A percentile compares a stretch with the other conserved stretches of the same genome.
phyloP scores from a whole-genome alignment of 306 rosid species.

The Pyrus bretschneideri region DNA sequence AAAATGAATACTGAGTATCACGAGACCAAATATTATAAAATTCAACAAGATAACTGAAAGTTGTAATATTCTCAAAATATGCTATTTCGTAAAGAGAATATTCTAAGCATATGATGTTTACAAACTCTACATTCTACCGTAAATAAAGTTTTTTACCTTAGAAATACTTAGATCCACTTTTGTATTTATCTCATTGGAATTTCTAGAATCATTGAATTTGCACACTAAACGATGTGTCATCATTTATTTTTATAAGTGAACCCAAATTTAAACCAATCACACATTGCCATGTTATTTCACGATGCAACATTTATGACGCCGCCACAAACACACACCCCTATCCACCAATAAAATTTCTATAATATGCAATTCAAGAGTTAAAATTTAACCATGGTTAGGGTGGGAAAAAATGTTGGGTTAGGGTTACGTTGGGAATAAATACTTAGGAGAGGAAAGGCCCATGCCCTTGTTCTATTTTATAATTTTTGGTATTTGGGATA shows the following conservation, averaged over 20 bases:
- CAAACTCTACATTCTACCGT: neutral
- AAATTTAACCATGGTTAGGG: conserved; percentile 15
- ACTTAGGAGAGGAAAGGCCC: neutral
- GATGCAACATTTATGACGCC: neutral
- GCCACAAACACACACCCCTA: neutral
- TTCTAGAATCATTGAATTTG: neutral
- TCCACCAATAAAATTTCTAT: neutral
- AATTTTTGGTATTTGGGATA: conserved; percentile 1
- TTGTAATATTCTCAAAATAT: neutral
- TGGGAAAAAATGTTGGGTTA: neutral
- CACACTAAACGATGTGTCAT: neutral
- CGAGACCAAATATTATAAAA: too few species aligned
- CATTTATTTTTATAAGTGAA: neutral
- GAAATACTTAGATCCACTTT: neutral
- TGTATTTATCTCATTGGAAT: neutral
- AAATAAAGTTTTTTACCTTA: neutral
- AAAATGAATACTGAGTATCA: too few species aligned
- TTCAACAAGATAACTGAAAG: neutral
- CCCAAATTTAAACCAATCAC: neutral
- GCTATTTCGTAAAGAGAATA: neutral
- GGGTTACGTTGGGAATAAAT: neutral
- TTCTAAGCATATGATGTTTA: neutral
- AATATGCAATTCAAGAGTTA: conserved; percentile 7
- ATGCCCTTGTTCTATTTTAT: neutral
- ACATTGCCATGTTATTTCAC: neutral